These are phyloP conservation scores for Guillardia theta DNA, from an alignment of 78 protist species.

Conservation along the genomic window DNA sequence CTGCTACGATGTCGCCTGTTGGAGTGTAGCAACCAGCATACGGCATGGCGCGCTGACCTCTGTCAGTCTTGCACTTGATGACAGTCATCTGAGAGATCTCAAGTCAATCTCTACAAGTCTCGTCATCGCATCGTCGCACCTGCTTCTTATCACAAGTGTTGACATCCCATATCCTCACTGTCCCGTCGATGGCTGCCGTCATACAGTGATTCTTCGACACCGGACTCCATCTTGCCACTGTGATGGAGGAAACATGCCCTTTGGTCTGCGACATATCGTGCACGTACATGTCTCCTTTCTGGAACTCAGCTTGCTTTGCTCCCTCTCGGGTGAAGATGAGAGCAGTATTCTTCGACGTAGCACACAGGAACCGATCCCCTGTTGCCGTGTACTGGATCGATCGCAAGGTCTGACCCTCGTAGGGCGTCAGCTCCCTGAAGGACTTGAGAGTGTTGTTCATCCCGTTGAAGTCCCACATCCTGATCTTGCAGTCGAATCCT, in stretches of 20 bases:
- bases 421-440: background rate
- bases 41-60: background rate
- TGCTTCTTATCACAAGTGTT: background rate
- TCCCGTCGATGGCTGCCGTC: background rate
- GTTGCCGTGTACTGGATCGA: background rate
- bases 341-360: background rate
- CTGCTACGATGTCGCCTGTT: background rate
- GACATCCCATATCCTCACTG: background rate
- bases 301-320: background rate
- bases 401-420: background rate
- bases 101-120: too few relatives aligned
- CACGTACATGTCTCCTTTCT: background rate
- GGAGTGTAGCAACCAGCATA: background rate
- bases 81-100: background rate
- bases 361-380: background rate
- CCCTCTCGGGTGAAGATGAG: background rate
- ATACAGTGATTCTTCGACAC: background rate
- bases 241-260: background rate
- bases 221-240: background rate
- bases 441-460: background rate
- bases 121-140: too few relatives aligned
- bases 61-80: background rate
- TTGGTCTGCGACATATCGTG: constrained; percentile 15
- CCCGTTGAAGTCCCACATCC: background rate
- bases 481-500: background rate